phyloP scores from a whole-genome alignment of 306 rosid genomes.

The Corylus avellana region DNA sequence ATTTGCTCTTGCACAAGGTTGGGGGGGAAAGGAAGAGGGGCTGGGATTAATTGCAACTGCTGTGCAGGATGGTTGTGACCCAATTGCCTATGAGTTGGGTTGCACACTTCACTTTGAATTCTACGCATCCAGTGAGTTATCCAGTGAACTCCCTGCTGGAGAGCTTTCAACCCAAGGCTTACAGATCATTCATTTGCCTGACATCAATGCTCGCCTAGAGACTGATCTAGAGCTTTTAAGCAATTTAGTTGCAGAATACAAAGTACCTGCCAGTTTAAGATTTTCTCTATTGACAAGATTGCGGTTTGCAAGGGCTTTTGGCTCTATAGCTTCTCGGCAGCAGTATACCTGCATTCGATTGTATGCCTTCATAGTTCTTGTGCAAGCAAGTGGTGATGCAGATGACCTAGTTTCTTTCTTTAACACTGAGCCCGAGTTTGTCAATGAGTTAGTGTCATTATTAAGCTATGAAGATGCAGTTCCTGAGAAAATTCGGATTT shows the following conservation, averaged over 20 bases:
- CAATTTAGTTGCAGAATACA: slow-evolving; percentile 70
- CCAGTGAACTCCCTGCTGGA: slow-evolving; percentile 37
- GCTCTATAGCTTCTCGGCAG: slow-evolving; percentile 77
- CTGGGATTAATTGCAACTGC: slow-evolving; percentile 91
- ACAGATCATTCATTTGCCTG: slow-evolving; percentile 74
- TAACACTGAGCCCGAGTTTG: slow-evolving; percentile 95
- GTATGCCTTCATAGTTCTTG: slow-evolving; percentile 88
- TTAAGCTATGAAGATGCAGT: slow-evolving; percentile 87
- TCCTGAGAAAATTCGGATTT: slow-evolving; percentile 73
- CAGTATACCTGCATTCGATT: slow-evolving; percentile 90
- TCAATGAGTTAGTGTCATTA: slow-evolving; percentile 80
- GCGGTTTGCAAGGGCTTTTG: slow-evolving; percentile 95
- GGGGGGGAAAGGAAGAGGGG: slow-evolving; percentile 99
- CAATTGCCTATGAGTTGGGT: slow-evolving; percentile 68
- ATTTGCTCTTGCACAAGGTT: slow-evolving; percentile 93
- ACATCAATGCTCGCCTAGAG: slow-evolving; percentile 59
- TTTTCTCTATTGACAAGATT: slow-evolving; percentile 90
- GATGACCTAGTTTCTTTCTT: slow-evolving; percentile 85
- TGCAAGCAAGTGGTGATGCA: slow-evolving; percentile 86
- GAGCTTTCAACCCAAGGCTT: slow-evolving; percentile 59
- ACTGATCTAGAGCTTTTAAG: slow-evolving; percentile 82
- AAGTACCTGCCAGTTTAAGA: slow-evolving; percentile 74
- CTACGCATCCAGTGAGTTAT: slow-evolving; percentile 66
- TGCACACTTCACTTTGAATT: slow-evolving; percentile 96
- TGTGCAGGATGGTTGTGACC: slow-evolving; percentile 62